Evolutionary conservation across 306 rosid genomes (phyloP).

Genomic region (Myrica gale): DNA sequence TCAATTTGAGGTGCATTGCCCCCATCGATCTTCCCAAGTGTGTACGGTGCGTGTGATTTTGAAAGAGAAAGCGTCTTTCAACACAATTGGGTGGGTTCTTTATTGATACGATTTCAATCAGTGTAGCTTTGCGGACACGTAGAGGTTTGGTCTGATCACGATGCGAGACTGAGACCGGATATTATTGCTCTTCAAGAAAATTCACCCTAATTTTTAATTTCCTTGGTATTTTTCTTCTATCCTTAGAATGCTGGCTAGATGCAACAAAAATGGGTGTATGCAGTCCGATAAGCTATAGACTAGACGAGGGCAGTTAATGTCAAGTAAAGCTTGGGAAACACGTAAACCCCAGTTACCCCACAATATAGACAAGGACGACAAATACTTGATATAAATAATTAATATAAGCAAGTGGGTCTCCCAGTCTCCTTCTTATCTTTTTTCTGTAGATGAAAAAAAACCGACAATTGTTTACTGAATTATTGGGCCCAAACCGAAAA

Average conservation of each 20-base stretch:
- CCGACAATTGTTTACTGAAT: neutral
- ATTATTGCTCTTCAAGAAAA: too few relatives aligned
- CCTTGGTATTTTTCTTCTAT: too few relatives aligned
- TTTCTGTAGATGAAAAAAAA: neutral
- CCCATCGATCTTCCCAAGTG: neutral
- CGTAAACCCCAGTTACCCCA: constrained; percentile 23
- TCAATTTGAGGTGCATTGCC: neutral
- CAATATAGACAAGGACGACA: neutral
- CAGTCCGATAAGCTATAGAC: neutral
- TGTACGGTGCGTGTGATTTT: neutral
- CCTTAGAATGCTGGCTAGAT: too few relatives aligned
- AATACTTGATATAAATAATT: neutral
- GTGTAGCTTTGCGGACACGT: constrained; percentile 1
- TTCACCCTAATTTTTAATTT: too few relatives aligned
- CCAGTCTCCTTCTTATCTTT: neutral
- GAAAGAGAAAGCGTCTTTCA: too few relatives aligned
- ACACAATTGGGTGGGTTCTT: neutral
- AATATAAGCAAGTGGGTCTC: constrained; percentile 15
- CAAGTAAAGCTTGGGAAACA: constrained; percentile 24
- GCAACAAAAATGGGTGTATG: too few relatives aligned
- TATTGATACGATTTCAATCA: neutral
- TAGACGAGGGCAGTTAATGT: neutral
- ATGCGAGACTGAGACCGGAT: neutral
- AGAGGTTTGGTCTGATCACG: neutral
- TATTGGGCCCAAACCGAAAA: neutral